Evolutionary conservation across 148 eudicot species (phyloP), one percentile per base, ranked within the genome.

Genomic region (Vaccinium corymbosum): DNA sequence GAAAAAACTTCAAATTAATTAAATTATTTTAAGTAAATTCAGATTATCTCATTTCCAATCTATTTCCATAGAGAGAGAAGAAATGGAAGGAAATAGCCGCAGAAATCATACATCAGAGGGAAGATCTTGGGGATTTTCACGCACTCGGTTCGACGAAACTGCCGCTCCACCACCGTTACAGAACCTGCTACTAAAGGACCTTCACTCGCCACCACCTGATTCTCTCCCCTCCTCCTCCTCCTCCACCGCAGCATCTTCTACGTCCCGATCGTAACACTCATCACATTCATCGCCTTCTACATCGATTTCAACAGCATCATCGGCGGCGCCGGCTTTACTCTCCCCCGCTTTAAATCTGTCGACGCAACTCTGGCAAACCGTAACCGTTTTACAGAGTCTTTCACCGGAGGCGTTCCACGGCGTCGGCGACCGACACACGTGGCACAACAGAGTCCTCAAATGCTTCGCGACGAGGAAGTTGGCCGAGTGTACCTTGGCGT

Each of bases 381-480:
- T 85, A 1, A 88, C 74, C 50, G 90, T 86, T 6, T 80, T 78
- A 0, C 85, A 80, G 19, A 91, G 86, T 42, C 53, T 82, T 2
- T 84, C 4, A 15, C 93, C 93, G 49, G 90, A 82, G 5, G 90
- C 90, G 7, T 32, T 52, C 93, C 93, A 91, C 35, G 92, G 81
- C 73, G 92, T 91, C 51, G 84, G 91, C 12, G 89, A 84, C 82
- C 86, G 90, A 64, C 92, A 91, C 2, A 82, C 82, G 83, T 78
- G 89, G 83, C 93, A 91, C 32, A 91, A 89, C 8, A 90, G 86
- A 32, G 27, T 71, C 82, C 93, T 80, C 16, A 85, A 78, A 74
- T 91, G 93, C 59, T 90, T 75, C 19, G 92, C 93, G 71, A 90
- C 93, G 12, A 92, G 90, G 57, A 92, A 92, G 81, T 92, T 92